Conservation (phyloP, 78 protist genomes). For the Anaeramoeba flamelloides region DNA sequence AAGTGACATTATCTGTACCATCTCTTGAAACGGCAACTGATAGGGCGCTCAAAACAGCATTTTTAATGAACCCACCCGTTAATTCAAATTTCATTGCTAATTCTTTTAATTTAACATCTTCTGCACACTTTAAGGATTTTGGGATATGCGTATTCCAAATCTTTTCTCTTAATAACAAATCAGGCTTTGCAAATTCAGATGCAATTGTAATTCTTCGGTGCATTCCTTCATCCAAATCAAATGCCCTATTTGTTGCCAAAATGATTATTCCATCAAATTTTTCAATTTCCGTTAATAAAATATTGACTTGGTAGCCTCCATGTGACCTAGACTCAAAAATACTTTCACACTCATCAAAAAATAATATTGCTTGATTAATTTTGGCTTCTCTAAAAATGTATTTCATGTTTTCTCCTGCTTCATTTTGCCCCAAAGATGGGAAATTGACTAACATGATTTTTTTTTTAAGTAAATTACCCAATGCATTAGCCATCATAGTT, state of each 20-base stretch:
- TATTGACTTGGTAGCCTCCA: conserved; percentile 19
- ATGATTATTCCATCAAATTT: conserved; percentile 33
- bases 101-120: conserved; percentile 23
- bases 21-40: conserved; percentile 36
- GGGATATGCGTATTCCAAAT: conserved; percentile 30
- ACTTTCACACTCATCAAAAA: conserved; percentile 47
- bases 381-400: conserved; percentile 46
- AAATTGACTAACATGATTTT: conserved; percentile 29
- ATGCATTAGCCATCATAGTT: conserved; percentile 45
- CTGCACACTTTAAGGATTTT: conserved; percentile 7
- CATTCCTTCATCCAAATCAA: conserved; percentile 43
- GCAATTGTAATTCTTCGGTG: conserved; percentile 43
- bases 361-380: conserved; percentile 40
- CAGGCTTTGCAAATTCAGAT: conserved; percentile 36
- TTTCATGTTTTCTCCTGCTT: conserved; percentile 9
- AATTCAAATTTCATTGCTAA: conserved; percentile 39
- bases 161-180: conserved; percentile 15
- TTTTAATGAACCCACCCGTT: conserved; percentile 47
- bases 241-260: conserved; percentile 48
- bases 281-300: conserved; percentile 30
- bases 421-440: conserved; percentile 10
- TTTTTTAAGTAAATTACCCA: conserved; percentile 33
- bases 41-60: conserved; percentile 38
- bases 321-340: conserved; percentile 29
- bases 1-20: background rate